Conservation (phyloP, 805 yeast genomes). For the Teunomyces stri region DNA sequence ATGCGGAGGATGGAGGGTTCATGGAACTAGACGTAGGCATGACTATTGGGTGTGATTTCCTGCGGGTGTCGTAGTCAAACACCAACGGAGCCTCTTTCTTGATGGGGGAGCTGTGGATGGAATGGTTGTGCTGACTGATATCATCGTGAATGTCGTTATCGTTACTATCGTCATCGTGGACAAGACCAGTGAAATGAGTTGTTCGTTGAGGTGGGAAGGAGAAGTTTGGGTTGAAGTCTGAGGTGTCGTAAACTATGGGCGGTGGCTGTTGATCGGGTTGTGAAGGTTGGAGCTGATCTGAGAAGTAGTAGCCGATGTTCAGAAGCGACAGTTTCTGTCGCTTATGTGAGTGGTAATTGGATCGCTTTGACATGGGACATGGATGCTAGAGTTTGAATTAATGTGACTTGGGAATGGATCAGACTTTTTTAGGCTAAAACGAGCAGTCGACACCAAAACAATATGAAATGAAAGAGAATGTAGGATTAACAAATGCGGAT, state of each 20-base stretch:
- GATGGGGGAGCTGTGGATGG: constrained; percentile 13
- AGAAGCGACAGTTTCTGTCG: constrained; percentile 37
- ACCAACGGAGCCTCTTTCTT: constrained; percentile 7
- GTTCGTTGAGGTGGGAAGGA: constrained; percentile 17
- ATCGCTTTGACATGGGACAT: constrained; percentile 4
- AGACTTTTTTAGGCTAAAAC: constrained; percentile 3
- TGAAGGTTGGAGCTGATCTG: constrained; percentile 6
- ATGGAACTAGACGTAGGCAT: constrained; percentile 2
- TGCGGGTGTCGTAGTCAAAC: constrained; percentile 1
- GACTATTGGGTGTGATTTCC: constrained; percentile 1
- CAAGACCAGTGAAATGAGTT: constrained; percentile 1
- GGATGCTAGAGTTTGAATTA: neutral
- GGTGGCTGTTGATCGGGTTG: constrained; percentile 6
- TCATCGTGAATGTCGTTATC: constrained; percentile 5
- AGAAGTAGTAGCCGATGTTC: constrained; percentile 29
- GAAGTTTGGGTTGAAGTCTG: constrained; percentile 11
- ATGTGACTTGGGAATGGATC: constrained; percentile 1
- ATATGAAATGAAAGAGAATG: constrained; percentile 4
- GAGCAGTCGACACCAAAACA: constrained; percentile 3
- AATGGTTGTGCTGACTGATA: constrained; percentile 4
- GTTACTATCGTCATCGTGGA: constrained; percentile 1
- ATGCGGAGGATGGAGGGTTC: constrained; percentile 10
- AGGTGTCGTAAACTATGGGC: constrained; percentile 8
- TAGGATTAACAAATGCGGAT: constrained; percentile 3
- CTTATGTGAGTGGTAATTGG: constrained; percentile 25